These are phyloP conservation scores for Penicillium sp. DNA, from an alignment of 2,329 filamentous ascomycete species.

Conservation along the genomic window DNA sequence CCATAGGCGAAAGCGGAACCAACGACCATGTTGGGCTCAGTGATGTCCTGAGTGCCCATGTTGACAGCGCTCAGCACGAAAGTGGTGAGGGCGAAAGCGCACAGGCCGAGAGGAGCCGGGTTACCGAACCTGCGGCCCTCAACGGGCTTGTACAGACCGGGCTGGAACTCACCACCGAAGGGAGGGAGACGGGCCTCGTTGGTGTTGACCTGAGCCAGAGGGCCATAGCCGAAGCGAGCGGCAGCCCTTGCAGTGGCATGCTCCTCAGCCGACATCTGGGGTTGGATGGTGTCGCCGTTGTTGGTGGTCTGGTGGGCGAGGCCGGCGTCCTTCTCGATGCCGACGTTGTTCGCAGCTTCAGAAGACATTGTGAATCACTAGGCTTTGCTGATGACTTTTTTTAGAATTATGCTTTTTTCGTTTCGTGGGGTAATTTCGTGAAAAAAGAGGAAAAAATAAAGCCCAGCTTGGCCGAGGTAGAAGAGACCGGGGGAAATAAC, in stretches of 20 bases:
- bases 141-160: conserved; percentile 62
- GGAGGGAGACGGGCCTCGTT: conserved; percentile 50
- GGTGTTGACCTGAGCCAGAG: conserved; percentile 49
- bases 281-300: conserved; percentile 18
- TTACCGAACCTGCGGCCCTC: conserved; percentile 69
- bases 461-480: conserved; percentile 27
- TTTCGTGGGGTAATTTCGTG: neutral
- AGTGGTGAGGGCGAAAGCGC: conserved; percentile 75
- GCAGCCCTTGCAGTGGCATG: conserved; percentile 43
- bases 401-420: conserved; percentile 3
- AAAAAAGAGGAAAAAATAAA: conserved; percentile 7
- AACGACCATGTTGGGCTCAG: conserved; percentile 61
- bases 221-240: conserved; percentile 49
- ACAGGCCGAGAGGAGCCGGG: conserved; percentile 71
- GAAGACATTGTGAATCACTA: conserved; percentile 26
- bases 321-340: conserved; percentile 32
- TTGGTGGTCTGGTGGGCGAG: conserved; percentile 6
- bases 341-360: conserved; percentile 20
- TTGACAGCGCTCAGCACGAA: conserved; percentile 75
- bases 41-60: conserved; percentile 59
- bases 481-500: conserved; percentile 19
- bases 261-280: conserved; percentile 43
- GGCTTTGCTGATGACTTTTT: neutral
- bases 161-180: conserved; percentile 70
- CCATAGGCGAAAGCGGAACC: conserved; percentile 70